Base-by-base conservation (phyloP, 257 asterid species). In the Solanum ossicruentum region DNA sequence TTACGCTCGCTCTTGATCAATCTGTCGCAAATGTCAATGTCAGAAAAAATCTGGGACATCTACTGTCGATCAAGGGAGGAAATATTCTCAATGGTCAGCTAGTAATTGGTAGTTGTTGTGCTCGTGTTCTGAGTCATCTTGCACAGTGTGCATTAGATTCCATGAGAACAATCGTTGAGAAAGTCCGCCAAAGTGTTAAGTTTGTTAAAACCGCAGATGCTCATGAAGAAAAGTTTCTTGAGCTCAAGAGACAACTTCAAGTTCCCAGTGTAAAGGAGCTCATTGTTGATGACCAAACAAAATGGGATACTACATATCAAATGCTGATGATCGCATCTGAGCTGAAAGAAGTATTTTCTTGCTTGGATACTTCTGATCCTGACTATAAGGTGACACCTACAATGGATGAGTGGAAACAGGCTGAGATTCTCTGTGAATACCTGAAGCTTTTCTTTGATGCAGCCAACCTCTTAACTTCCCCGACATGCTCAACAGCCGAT, bases 241-340 rank as follows among this genome's bases (percentile, higher is more conserved):
- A 88, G 51, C 75, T 93, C 84, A 95, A 88, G 88, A 92, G 88
- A 61, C 93, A 90, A 86, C 98, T 96, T 83, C 99, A 96, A 90
- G 95, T 93, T 63, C 97, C 97, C n/a, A 89, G 97, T 84, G 82
- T 91, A 51, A 95, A 92, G 93, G 86, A 71, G 88, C 85, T 96
- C 41, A 43, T 39, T 23, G 58, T 89, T 13, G 98, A 96, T 85
- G 94, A 96, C 86, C 73, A 81, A 80, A 86, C 91, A 13, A 93
- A 91, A 45, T 96, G 99, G 99, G 88, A 92, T 78, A 91, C 97
- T 18, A 95, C 99, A 7, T 96, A 93, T 86, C 91, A 91, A 55
- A 96, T 96, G 99, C 88, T 96, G 91, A 66, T 89, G 67, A 92
- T 96, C 56, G 98, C 99, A 84, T 91, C 89, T 81, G 98, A 96